A percentile compares a stretch with the other conserved stretches of the same genome.
Conservation (phyloP, 2,329 filamentous ascomycete species). For the Dendryphion nanum region DNA sequence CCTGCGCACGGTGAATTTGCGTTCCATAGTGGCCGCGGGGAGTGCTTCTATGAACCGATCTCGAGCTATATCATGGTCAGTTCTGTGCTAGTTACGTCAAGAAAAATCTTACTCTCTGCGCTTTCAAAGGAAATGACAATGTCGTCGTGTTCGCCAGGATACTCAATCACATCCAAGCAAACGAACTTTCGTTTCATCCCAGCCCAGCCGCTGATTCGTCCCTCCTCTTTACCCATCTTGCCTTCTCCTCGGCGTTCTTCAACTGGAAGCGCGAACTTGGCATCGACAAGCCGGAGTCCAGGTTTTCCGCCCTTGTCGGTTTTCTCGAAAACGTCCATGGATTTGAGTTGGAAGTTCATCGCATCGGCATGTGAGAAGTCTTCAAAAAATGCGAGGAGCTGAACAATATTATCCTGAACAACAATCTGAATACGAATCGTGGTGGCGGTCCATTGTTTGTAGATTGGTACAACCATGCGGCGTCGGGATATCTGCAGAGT, state of each 20-base stretch:
- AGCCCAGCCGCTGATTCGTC: constrained; percentile 46
- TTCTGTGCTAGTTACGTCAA: background rate
- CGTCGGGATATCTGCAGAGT: constrained; percentile 80
- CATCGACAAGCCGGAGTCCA: constrained; percentile 78
- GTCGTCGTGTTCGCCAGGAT: constrained; percentile 90
- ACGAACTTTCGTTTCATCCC: constrained; percentile 69
- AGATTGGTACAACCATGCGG: constrained; percentile 86
- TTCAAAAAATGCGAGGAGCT: constrained; percentile 83
- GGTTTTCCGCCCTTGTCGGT: constrained; percentile 55
- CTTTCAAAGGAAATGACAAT: constrained; percentile 82
- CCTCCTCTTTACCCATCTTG: constrained; percentile 52
- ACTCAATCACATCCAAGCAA: constrained; percentile 82
- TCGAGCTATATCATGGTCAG: constrained; percentile 40
- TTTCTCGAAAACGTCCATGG: constrained; percentile 77
- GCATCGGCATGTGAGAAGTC: constrained; percentile 83
- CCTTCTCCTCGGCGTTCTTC: constrained; percentile 48
- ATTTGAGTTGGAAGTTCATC: constrained; percentile 85
- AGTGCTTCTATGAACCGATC: constrained; percentile 47
- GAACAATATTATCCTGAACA: constrained; percentile 69
- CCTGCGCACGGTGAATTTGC: constrained; percentile 44
- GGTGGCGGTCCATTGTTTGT: constrained; percentile 91
- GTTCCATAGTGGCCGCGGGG: constrained; percentile 42
- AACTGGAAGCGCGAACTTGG: constrained; percentile 81
- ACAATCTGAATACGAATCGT: constrained; percentile 78
- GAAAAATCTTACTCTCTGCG: constrained; percentile 62